phyloP scores from a whole-genome alignment of 805 yeast species.

The Suhomyces emberorum region DNA sequence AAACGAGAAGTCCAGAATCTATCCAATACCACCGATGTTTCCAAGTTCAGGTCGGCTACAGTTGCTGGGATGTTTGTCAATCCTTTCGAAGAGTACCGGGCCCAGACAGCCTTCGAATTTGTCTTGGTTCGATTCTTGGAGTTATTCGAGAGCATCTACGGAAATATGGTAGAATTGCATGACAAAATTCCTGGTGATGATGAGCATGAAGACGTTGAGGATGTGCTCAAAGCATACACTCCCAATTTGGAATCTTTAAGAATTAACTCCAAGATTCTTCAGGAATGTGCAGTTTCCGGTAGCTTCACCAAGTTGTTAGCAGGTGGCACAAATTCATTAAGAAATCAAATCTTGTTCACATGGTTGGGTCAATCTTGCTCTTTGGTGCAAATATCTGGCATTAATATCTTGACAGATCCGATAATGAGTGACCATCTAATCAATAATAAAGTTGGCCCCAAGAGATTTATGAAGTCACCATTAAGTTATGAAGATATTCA shows the following conservation, averaged over 20 bases:
- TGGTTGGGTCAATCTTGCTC: constrained; percentile 96
- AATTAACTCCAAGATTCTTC: constrained; percentile 29
- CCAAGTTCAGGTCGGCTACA: constrained; percentile 34
- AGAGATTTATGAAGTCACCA: constrained; percentile 78
- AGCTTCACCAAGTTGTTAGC: constrained; percentile 15
- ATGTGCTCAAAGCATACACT: constrained; percentile 52
- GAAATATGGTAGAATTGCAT: constrained; percentile 34
- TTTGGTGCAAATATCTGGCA: constrained; percentile 61
- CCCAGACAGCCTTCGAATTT: constrained; percentile 87
- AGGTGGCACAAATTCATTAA: constrained; percentile 11
- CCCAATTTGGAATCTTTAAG: constrained; percentile 54
- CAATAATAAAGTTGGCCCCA: constrained; percentile 69
- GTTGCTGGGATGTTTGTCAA: constrained; percentile 80
- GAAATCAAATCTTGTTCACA: constrained; percentile 60
- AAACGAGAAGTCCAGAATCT: constrained; percentile 19
- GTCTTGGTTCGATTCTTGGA: constrained; percentile 69
- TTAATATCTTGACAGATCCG: constrained; percentile 86
- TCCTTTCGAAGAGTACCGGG: constrained; percentile 86
- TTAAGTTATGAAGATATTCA: constrained; percentile 54
- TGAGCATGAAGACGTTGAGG: constrained; percentile 57
- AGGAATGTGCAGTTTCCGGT: constrained; percentile 20
- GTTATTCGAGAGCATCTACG: constrained; percentile 54
- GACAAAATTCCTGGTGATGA: constrained; percentile 27
- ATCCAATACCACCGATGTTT: constrained; percentile 4
- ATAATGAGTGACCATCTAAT: constrained; percentile 66